A percentile compares a stretch with the other conserved stretches of the same genome.
These are phyloP conservation scores for Pseudophaeomoniella oleicola DNA, from an alignment of 2,329 filamentous ascomycete species.

Conservation along the genomic window DNA sequence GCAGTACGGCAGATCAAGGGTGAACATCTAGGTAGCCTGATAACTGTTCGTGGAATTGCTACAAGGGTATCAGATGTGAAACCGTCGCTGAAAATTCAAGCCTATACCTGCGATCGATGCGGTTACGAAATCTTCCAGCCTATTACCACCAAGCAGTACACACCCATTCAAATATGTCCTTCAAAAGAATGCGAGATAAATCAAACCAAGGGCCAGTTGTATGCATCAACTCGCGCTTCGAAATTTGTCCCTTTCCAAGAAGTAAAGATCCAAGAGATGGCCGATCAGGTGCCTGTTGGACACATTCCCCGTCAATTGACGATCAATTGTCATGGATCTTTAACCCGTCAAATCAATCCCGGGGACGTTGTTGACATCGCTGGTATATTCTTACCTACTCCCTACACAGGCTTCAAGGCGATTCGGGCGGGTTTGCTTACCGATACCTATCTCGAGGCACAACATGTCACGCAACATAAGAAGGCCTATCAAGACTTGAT, in stretches of 20 bases:
- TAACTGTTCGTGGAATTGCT: slow-evolving; percentile 85
- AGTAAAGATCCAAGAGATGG: slow-evolving; percentile 96
- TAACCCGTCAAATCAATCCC: slow-evolving; percentile 77
- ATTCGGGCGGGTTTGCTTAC: slow-evolving; percentile 93
- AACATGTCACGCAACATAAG: slow-evolving; percentile 90
- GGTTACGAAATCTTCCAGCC: slow-evolving; percentile 97
- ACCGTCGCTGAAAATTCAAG: slow-evolving; percentile 91
- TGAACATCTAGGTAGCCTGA: slow-evolving; percentile 82
- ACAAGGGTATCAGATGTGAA: slow-evolving; percentile 97
- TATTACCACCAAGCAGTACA: slow-evolving; percentile 77
- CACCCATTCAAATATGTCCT: slow-evolving; percentile 72
- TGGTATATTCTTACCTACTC: slow-evolving; percentile 90
- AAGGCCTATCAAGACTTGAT: slow-evolving; percentile 91
- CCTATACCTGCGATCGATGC: slow-evolving; percentile 93
- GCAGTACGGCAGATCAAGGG: slow-evolving; percentile 90
- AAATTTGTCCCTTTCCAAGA: slow-evolving; percentile 98
- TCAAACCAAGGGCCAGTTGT: slow-evolving; percentile 83
- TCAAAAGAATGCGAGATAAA: slow-evolving; percentile 83
- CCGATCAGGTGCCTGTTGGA: slow-evolving; percentile 96
- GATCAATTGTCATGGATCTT: slow-evolving; percentile 72
- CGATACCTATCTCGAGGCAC: slow-evolving; percentile 91
- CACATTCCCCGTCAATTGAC: slow-evolving; percentile 91
- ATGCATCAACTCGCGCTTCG: slow-evolving; percentile 86
- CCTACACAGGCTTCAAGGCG: slow-evolving; percentile 97
- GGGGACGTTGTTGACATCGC: slow-evolving; percentile 89